phyloP scores from a whole-genome alignment of 1,284 basidiomycete genomes.

The Vanrija humicola region DNA sequence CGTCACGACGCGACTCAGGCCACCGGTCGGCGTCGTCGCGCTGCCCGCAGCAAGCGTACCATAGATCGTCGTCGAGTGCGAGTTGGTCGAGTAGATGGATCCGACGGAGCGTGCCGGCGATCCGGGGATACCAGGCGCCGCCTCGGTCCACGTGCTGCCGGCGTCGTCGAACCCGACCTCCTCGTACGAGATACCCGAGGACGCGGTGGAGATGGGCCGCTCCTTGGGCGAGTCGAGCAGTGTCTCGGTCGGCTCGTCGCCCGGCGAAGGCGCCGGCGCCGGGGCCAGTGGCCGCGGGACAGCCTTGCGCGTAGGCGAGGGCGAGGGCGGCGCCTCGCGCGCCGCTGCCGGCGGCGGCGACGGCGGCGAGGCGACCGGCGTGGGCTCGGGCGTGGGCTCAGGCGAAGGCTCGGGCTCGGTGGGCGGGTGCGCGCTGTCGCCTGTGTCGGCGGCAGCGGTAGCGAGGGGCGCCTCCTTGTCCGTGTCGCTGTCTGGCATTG shows the following conservation, averaged over 20 bases:
- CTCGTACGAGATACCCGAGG: slow-evolving; percentile 10
- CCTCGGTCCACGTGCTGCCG: slow-evolving; percentile 12
- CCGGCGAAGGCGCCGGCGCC: neutral
- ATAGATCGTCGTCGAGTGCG: neutral
- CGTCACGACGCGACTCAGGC: neutral
- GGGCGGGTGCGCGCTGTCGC: neutral
- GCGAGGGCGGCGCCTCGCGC: neutral
- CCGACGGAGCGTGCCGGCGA: neutral
- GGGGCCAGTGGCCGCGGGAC: neutral
- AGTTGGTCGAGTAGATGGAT: neutral
- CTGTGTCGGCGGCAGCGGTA: neutral
- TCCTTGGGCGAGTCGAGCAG: neutral
- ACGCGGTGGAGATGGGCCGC: neutral
- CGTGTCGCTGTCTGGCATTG: neutral
- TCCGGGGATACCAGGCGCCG: neutral
- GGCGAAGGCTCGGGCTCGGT: too few species aligned
- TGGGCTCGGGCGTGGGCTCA: too few species aligned
- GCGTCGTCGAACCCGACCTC: slow-evolving; percentile 20
- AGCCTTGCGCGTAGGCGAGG: neutral
- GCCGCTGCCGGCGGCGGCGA: too few species aligned
- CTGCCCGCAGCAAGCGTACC: too few species aligned
- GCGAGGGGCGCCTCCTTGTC: neutral
- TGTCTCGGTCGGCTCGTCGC: neutral
- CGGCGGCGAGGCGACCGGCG: neutral
- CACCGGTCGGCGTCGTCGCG: too few species aligned